phyloP scores from a whole-genome alignment of 176 grass and related monocot genomes.

The Musa troglodytarum region DNA sequence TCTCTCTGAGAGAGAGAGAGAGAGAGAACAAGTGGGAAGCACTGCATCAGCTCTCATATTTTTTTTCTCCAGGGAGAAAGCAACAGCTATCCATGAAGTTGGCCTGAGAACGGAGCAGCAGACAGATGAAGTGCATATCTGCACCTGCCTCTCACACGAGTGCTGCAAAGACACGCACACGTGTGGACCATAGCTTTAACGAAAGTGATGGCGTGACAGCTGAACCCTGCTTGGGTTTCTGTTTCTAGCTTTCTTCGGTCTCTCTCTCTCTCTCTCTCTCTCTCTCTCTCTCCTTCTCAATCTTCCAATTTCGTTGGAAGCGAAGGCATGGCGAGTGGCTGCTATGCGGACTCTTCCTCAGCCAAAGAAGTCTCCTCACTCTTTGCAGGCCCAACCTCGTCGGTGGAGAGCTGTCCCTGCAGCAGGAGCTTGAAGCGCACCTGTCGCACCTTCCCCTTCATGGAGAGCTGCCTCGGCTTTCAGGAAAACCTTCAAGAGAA shows the following conservation, averaged over 20 bases:
- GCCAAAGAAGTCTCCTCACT: background rate
- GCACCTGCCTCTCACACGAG: background rate
- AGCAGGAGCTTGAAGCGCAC: no score
- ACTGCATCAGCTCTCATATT: background rate
- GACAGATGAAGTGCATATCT: background rate
- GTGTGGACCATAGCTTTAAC: background rate
- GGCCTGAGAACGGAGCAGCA: background rate
- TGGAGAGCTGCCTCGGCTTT: background rate
- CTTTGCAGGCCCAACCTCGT: background rate
- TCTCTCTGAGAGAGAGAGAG: no score
- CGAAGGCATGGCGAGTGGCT: background rate
- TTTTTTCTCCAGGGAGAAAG: no score
- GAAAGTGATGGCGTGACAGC: background rate
- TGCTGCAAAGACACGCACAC: slow-evolving; percentile 14
- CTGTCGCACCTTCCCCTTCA: background rate
- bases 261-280: background rate
- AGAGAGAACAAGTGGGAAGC: background rate
- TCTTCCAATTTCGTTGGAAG: background rate
- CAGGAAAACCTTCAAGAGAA: background rate
- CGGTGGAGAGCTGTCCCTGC: background rate
- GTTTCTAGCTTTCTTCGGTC: background rate
- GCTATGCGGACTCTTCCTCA: background rate
- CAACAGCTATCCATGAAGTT: no score
- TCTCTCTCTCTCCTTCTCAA: background rate
- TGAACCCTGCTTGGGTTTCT: background rate